Evolutionary conservation across 495 filamentous ascomycete species (phyloP).

Genomic region (Tuber microsphaerosporum): DNA sequence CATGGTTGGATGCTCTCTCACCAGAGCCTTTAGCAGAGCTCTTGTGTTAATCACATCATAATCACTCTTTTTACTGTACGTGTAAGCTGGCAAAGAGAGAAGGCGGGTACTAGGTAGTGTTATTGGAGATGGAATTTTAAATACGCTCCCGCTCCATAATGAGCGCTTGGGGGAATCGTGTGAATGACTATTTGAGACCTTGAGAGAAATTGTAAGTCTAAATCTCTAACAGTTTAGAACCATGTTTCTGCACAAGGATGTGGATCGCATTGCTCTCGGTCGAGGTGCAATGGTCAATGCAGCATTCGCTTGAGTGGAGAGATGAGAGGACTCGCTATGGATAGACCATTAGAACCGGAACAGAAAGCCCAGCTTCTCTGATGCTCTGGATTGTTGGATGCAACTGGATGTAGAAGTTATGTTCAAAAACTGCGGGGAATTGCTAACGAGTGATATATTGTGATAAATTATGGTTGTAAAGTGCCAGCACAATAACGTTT

Average conservation of each 20-base stretch:
- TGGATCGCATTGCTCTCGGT: background rate
- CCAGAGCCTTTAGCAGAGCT: background rate
- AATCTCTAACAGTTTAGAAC: background rate
- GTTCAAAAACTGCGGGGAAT: background rate
- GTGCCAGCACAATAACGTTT: background rate
- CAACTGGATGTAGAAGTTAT: background rate
- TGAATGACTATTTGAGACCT: background rate
- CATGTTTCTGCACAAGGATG: background rate
- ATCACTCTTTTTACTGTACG: background rate
- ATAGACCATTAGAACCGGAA: background rate
- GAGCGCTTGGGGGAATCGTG: background rate
- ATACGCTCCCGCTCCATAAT: background rate
- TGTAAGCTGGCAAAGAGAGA: background rate
- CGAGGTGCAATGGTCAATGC: background rate
- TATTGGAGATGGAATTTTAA: background rate
- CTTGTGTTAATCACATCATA: background rate
- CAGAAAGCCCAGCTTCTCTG: too few relatives aligned
- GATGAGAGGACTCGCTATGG: background rate
- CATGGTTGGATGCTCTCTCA: background rate
- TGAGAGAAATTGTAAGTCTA: background rate
- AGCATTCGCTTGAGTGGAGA: background rate
- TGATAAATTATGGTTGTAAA: background rate
- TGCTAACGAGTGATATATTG: background rate
- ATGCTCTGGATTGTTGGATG: background rate
- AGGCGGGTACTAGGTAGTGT: background rate